Conservation (phyloP, 2,329 filamentous ascomycete species). For the Botryotinia convoluta region DNA sequence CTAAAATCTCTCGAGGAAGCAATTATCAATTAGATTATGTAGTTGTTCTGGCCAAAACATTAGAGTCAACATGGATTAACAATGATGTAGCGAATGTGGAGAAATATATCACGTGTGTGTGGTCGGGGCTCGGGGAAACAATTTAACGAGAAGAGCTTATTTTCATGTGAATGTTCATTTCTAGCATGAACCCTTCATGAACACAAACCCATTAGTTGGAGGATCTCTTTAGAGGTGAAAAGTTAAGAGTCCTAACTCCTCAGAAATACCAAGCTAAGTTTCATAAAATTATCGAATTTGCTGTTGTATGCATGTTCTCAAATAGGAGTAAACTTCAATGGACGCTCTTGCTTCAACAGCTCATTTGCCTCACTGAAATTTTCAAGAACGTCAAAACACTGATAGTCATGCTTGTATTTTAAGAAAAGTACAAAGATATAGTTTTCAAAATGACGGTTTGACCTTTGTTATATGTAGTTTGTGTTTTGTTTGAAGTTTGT, state of each 20-base stretch:
- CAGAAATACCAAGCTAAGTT: too few relatives aligned
- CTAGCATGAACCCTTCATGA: background rate
- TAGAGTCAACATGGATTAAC: background rate
- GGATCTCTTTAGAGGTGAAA: background rate
- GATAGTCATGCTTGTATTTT: background rate
- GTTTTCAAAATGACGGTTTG: background rate
- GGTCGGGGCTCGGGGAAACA: background rate
- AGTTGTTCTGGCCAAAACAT: background rate
- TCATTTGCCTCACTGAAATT: background rate
- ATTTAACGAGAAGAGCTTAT: background rate
- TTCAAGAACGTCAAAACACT: background rate
- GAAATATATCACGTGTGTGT: background rate
- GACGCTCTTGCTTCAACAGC: background rate
- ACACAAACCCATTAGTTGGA: background rate
- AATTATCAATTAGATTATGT: background rate
- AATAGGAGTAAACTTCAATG: background rate
- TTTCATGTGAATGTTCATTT: constrained; percentile 3
- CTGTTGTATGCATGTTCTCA: too few relatives aligned
- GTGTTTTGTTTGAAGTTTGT: background rate
- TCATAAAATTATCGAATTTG: background rate
- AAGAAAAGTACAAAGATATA: background rate
- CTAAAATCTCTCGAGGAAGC: background rate
- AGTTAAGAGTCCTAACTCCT: too few relatives aligned
- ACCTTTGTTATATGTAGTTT: background rate
- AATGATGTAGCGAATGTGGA: constrained; percentile 13